Conservation (phyloP, 805 yeast genomes). For the Candida hungchunana region DNA sequence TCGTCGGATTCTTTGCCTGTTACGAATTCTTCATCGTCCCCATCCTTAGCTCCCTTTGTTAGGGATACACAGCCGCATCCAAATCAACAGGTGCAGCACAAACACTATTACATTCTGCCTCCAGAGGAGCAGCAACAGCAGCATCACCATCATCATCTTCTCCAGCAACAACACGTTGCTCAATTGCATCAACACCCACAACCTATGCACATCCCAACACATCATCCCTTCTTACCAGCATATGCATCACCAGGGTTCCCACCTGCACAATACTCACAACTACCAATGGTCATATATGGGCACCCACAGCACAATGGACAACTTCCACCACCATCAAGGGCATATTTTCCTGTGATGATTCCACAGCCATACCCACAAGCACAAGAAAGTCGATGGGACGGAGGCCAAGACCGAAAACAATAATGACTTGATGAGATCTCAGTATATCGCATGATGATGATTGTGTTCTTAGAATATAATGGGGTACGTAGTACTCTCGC, state of each 20-base stretch:
- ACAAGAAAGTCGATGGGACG: no score
- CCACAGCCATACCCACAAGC: no score
- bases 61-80: no score
- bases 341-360: background rate
- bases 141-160: constrained; percentile 1
- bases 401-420: no score
- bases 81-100: no score
- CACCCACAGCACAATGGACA: background rate
- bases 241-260: background rate
- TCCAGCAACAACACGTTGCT: background rate
- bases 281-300: background rate
- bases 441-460: no score
- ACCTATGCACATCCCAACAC: background rate
- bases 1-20: background rate
- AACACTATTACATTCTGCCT: no score
- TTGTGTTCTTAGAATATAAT: no score
- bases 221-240: background rate
- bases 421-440: no score
- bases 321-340: background rate
- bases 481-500: no score
- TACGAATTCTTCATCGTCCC: background rate
- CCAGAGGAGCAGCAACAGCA: constrained; percentile 1
- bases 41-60: no score
- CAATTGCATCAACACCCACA: background rate
- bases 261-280: background rate